A percentile compares a stretch with the other conserved stretches of the same genome.
Evolutionary conservation across 257 asterid genomes (phyloP).

Genomic region (Nicotiana tomentosiformis): DNA sequence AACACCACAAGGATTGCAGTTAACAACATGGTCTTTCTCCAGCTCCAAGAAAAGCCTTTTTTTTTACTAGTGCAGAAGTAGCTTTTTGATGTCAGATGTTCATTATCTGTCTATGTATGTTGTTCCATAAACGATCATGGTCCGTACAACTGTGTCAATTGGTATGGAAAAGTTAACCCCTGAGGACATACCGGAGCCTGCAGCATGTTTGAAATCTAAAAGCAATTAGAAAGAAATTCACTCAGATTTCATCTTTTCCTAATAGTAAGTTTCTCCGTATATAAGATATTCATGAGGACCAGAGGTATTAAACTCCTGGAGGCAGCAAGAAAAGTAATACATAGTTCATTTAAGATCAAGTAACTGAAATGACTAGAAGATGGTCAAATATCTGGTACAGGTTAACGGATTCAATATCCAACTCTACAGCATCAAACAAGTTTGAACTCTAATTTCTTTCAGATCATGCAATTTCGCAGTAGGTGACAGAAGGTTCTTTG

Average conservation of each 20-base stretch:
- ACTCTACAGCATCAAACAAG: background rate
- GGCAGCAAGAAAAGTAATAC: background rate
- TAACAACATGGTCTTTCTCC: too few species aligned
- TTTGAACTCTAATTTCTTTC: background rate
- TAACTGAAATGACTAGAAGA: background rate
- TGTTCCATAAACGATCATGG: conserved; percentile 76
- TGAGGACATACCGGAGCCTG: conserved; percentile 80
- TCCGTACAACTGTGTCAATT: conserved; percentile 41
- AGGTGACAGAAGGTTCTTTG: too few species aligned
- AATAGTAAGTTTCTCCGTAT: background rate
- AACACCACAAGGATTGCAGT: too few species aligned
- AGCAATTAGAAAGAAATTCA: background rate
- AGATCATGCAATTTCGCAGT: background rate
- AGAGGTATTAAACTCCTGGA: background rate
- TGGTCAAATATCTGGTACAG: background rate
- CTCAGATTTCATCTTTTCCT: conserved; percentile 12
- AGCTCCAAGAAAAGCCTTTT: too few species aligned
- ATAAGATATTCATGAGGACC: background rate
- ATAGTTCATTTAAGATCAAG: background rate
- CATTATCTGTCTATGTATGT: conserved; percentile 41
- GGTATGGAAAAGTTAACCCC: conserved; percentile 92
- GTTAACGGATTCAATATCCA: background rate
- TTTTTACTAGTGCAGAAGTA: background rate
- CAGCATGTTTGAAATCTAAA: conserved; percentile 11
- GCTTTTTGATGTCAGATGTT: background rate